Conservation (phyloP, 345 rosid genomes). For the Brassica napus region DNA sequence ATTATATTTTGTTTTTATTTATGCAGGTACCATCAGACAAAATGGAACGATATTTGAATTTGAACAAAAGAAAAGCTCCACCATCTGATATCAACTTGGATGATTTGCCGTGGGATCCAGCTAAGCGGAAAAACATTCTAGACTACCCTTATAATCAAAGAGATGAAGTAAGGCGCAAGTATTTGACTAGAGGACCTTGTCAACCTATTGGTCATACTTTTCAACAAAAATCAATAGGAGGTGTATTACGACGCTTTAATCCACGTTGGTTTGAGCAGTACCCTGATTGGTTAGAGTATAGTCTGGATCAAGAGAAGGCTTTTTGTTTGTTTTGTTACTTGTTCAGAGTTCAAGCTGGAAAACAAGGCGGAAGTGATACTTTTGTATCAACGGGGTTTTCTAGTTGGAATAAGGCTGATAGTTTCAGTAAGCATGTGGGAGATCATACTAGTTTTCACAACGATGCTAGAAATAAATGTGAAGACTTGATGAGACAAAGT, state of each 20-base stretch:
- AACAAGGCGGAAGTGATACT: neutral
- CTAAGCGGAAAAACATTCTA: neutral
- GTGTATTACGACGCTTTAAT: neutral
- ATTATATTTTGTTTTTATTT: no score
- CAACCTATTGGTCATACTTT: neutral
- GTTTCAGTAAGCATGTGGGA: neutral
- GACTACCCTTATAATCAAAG: neutral
- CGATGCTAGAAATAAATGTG: neutral
- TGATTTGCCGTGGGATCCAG: neutral
- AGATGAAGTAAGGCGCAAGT: neutral
- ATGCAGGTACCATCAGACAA: neutral
- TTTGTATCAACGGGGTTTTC: neutral
- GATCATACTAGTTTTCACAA: constrained; percentile 1
- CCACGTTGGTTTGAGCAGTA: neutral
- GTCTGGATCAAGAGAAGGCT: neutral
- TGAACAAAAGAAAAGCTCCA: neutral
- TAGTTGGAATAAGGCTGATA: neutral
- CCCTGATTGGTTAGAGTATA: neutral
- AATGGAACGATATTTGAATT: neutral
- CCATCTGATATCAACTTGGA: neutral
- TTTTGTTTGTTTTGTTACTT: neutral
- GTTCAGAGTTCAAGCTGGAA: neutral
- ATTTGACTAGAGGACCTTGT: neutral
- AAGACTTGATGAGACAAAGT: neutral
- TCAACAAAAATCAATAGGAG: neutral